phyloP scores from a whole-genome alignment of 345 rosid genomes.

The Passiflora organensis region DNA sequence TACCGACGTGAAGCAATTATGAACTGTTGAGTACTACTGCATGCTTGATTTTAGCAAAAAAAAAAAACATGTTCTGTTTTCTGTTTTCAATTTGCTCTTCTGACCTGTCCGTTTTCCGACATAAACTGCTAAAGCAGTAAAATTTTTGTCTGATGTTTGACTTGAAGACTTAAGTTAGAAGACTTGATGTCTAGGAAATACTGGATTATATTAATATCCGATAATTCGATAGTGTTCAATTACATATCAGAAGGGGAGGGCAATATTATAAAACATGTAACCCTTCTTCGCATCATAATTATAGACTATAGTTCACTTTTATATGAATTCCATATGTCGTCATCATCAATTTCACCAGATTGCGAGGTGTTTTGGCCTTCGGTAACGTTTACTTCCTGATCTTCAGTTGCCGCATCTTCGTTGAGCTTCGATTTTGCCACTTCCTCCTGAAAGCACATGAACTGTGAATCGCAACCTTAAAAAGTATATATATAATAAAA shows the following conservation, averaged over 20 bases:
- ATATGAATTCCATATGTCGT: conserved; percentile 29
- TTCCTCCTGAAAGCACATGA: conserved; percentile 36
- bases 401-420: conserved; percentile 17
- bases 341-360: conserved; percentile 22
- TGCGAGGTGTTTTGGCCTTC: conserved; percentile 25
- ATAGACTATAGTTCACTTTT: conserved; percentile 13
- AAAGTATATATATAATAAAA: no score
- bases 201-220: no score
- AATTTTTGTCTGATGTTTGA: no score
- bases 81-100: no score
- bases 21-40: no score
- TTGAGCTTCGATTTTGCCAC: conserved; percentile 19
- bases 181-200: no score
- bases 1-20: neutral
- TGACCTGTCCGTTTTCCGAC: no score
- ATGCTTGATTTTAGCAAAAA: no score
- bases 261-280: neutral
- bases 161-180: no score
- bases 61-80: no score
- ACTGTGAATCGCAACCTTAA: neutral
- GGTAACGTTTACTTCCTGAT: conserved; percentile 18
- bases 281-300: neutral
- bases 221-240: no score
- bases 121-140: no score
- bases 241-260: neutral